A percentile compares a stretch with the other conserved stretches of the same genome.
phyloP scores from a whole-genome alignment of 495 filamentous ascomycete genomes.

The Aspergillus olivimuriae region DNA sequence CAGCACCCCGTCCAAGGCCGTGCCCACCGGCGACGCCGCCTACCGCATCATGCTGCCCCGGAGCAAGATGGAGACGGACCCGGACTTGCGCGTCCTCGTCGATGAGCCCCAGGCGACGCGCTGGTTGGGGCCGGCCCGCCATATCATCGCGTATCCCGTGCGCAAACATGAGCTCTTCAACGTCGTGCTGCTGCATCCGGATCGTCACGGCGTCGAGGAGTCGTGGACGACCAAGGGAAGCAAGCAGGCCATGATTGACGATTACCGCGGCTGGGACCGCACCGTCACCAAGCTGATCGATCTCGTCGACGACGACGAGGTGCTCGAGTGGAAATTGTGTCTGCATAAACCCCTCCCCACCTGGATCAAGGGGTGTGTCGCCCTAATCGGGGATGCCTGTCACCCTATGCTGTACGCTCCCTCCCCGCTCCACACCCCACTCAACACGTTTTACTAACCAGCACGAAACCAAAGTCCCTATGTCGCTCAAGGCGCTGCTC shows the following conservation, averaged over 20 bases:
- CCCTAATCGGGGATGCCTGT: constrained; percentile 61
- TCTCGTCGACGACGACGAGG: constrained; percentile 39
- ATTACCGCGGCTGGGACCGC: constrained; percentile 34
- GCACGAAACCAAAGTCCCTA: constrained; percentile 25
- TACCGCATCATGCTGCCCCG: constrained; percentile 38
- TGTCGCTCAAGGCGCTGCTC: constrained; percentile 46
- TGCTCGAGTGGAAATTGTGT: constrained; percentile 62
- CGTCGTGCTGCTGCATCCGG: constrained; percentile 37
- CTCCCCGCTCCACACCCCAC: neutral
- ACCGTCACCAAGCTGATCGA: constrained; percentile 31
- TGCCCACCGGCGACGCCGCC: constrained; percentile 38
- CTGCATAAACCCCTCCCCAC: constrained; percentile 48
- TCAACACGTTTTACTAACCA: neutral
- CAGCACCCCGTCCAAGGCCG: constrained; percentile 20
- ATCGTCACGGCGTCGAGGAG: constrained; percentile 30
- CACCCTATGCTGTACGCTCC: constrained; percentile 54
- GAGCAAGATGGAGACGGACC: constrained; percentile 31
- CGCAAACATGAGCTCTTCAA: constrained; percentile 39
- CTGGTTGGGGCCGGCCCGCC: constrained; percentile 38
- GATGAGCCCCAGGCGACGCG: constrained; percentile 34
- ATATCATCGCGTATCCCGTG: constrained; percentile 41
- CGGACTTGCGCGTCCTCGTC: constrained; percentile 27
- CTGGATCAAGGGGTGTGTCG: constrained; percentile 53
- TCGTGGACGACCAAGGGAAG: constrained; percentile 39
- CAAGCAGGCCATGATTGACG: constrained; percentile 36